phyloP scores from a whole-genome alignment of 495 filamentous ascomycete genomes.

The Talaromyces ruber region DNA sequence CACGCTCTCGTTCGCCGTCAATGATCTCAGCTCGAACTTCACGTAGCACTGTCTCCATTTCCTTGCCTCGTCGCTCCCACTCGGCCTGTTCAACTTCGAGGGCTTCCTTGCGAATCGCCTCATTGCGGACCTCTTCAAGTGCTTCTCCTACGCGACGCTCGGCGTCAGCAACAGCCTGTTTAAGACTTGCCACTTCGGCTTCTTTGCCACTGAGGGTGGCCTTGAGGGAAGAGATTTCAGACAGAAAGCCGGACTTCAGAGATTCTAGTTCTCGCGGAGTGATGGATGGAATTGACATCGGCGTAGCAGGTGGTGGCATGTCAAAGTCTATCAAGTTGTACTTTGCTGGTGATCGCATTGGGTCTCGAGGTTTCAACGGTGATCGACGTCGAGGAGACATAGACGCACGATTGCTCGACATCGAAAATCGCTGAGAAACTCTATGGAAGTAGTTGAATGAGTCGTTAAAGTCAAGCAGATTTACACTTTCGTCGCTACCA shows the following conservation, averaged over 20 bases:
- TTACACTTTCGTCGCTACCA: conserved; percentile 50
- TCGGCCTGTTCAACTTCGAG: conserved; percentile 68
- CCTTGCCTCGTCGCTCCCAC: conserved; percentile 75
- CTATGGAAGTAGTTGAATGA: conserved; percentile 52
- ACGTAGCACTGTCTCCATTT: conserved; percentile 74
- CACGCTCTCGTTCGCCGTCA: conserved; percentile 63
- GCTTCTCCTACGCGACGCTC: conserved; percentile 86
- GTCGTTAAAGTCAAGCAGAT: conserved; percentile 82
- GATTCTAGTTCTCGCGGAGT: conserved; percentile 88
- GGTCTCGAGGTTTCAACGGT: conserved; percentile 25
- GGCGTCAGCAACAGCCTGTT: conserved; percentile 76
- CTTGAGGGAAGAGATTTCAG: conserved; percentile 82
- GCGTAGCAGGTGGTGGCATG: conserved; percentile 80
- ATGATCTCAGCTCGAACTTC: conserved; percentile 76
- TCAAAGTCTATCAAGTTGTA: conserved; percentile 79
- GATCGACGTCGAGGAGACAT: conserved; percentile 30
- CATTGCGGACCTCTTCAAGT: conserved; percentile 69
- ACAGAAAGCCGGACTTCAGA: conserved; percentile 79
- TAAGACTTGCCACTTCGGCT: conserved; percentile 76
- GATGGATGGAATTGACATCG: conserved; percentile 81
- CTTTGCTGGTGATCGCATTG: conserved; percentile 30
- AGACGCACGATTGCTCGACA: conserved; percentile 32
- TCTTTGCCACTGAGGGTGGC: conserved; percentile 86
- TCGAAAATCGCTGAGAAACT: conserved; percentile 21
- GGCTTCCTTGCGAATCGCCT: conserved; percentile 55